A percentile compares a stretch with the other conserved stretches of the same genome.
These are phyloP conservation scores for Drosera spatulata DNA, from an alignment of 179 eudicot genomes.

Conservation along the genomic window DNA sequence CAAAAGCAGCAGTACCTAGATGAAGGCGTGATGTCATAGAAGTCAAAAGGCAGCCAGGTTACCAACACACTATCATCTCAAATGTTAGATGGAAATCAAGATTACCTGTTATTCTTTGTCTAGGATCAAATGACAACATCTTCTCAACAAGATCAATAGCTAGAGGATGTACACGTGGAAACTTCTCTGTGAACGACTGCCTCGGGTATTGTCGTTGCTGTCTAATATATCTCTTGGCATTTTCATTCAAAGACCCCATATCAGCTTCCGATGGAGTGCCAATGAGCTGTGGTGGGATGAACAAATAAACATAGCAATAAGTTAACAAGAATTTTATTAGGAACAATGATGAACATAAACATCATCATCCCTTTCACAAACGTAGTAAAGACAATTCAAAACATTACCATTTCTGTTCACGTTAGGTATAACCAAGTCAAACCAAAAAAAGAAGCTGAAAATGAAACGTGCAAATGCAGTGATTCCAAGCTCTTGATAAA, in stretches of 20 bases:
- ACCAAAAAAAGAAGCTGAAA: not conserved
- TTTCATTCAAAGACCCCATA: constrained; percentile 65
- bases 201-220: constrained; percentile 62
- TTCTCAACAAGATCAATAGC: constrained; percentile 89
- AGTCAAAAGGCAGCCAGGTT: too few species aligned
- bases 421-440: too few species aligned
- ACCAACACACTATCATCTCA: too few species aligned
- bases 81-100: not conserved
- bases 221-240: constrained; percentile 81
- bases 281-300: constrained; percentile 48
- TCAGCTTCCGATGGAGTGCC: constrained; percentile 91
- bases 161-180: constrained; percentile 56
- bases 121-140: constrained; percentile 91
- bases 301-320: not conserved
- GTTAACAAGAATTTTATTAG: not conserved
- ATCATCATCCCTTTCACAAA: not conserved
- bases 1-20: too few species aligned
- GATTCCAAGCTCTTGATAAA: not conserved
- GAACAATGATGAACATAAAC: not conserved
- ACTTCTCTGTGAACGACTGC: constrained; percentile 70
- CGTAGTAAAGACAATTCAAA: not conserved
- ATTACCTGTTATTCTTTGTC: constrained; percentile 77
- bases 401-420: not conserved
- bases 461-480: not conserved
- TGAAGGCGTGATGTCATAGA: too few species aligned